Evolutionary conservation across 2,329 filamentous ascomycete genomes (phyloP).

Genomic region (Aspergillus sp.): DNA sequence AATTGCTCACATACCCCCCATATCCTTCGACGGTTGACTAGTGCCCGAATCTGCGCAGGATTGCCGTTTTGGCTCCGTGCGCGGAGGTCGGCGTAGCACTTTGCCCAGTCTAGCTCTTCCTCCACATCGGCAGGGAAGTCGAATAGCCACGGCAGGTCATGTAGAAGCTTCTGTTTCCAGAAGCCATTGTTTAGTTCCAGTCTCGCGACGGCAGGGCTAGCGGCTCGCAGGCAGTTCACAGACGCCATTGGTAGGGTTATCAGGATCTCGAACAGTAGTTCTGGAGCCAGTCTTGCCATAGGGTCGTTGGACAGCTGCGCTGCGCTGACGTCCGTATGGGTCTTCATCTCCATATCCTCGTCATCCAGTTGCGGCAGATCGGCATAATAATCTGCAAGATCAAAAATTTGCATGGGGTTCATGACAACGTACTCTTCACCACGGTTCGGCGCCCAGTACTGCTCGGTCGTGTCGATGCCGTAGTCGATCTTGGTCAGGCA

Average conservation of each 20-base stretch:
- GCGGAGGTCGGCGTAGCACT: background rate
- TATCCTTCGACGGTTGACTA: background rate
- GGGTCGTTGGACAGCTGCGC: background rate
- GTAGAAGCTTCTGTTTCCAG: background rate
- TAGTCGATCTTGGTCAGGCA: background rate
- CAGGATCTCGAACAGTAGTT: background rate
- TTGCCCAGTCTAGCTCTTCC: background rate
- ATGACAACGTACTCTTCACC: background rate
- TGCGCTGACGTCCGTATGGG: background rate
- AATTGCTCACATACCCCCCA: background rate
- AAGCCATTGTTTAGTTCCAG: background rate
- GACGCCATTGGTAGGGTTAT: background rate
- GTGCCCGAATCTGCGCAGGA: background rate
- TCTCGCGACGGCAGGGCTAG: background rate
- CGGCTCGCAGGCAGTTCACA: background rate
- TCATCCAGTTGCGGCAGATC: background rate
- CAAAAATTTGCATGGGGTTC: background rate
- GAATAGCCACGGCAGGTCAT: background rate
- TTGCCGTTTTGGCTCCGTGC: background rate
- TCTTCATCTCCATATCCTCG: background rate
- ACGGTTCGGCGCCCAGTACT: background rate
- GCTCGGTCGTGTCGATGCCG: background rate
- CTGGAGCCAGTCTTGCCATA: background rate
- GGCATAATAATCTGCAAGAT: background rate
- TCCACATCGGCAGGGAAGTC: background rate